Conservation (phyloP, 805 yeast species). For the Pichia thaimueangensis region DNA sequence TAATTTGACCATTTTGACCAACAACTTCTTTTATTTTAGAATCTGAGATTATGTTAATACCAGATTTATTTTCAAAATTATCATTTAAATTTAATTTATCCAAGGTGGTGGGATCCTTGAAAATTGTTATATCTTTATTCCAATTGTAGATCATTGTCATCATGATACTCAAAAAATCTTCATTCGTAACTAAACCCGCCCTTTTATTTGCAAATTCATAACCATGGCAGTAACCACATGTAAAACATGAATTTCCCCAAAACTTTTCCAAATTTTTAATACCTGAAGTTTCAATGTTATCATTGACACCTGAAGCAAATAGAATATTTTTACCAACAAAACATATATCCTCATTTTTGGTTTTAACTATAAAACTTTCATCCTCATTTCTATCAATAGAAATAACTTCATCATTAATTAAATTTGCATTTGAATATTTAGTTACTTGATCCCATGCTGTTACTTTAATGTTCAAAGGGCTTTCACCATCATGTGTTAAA, state of each 20-base stretch:
- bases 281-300: neutral
- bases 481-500: neutral
- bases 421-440: neutral
- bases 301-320: neutral
- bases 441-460: neutral
- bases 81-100: neutral
- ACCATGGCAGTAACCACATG: slow-evolving; percentile 1
- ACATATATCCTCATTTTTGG: neutral
- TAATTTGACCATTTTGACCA: neutral
- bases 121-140: neutral
- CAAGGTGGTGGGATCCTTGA: neutral
- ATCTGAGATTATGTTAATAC: neutral
- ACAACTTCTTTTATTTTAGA: neutral
- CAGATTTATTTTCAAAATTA: neutral
- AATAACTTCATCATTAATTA: neutral
- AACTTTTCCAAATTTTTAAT: neutral
- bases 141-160: neutral
- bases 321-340: neutral
- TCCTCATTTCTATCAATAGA: neutral
- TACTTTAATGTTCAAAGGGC: neutral
- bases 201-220: neutral
- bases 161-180: neutral
- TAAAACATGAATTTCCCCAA: neutral
- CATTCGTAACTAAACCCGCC: neutral
- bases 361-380: neutral